Conservation (phyloP, 2,329 filamentous ascomycete species). For the Cordyceps sp. region DNA sequence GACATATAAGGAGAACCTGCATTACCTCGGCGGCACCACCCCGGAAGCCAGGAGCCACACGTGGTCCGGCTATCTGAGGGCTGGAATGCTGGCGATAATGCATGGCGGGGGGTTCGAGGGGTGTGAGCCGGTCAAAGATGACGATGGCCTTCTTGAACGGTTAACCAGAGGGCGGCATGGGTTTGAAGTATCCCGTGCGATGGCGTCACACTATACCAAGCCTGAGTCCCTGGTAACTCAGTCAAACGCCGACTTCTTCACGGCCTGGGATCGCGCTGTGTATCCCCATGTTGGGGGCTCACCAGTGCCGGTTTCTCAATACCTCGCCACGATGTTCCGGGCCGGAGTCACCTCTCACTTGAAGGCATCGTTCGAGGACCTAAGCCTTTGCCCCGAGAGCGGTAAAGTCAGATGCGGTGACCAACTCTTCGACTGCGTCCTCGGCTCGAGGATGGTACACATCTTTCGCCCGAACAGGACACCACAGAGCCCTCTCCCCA, state of each 20-base stretch:
- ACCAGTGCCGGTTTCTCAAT: neutral
- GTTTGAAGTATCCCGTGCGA: neutral
- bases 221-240: neutral
- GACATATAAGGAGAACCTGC: neutral
- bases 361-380: neutral
- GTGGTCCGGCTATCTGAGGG: neutral
- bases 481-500: neutral
- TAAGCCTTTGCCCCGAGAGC: neutral
- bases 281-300: neutral
- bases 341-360: neutral
- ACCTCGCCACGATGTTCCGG: neutral
- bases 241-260: neutral
- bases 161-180: neutral
- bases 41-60: neutral
- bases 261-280: neutral
- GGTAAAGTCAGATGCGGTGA: neutral
- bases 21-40: neutral
- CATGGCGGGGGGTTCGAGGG: neutral
- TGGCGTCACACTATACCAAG: neutral
- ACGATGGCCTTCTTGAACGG: neutral
- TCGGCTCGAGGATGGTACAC: neutral
- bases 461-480: neutral
- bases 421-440: neutral
- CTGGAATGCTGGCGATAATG: neutral
- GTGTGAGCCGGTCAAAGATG: neutral